Evolutionary conservation across 352 stramenopile genomes (phyloP), one percentile per base, ranked within the genome.

Genomic region (Phytophthora citrophthora): DNA sequence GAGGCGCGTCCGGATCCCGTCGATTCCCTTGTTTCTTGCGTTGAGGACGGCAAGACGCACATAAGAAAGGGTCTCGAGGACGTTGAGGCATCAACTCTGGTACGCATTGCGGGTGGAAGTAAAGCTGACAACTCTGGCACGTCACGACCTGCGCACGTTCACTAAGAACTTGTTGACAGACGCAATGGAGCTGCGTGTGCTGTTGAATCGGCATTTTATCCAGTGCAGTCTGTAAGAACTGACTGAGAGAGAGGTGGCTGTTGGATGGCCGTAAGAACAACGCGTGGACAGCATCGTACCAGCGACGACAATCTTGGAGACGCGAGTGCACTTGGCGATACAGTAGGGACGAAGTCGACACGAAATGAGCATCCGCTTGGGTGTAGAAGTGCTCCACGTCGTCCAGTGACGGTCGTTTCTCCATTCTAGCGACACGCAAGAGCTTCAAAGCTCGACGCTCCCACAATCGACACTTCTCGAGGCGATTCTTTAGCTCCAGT

Each of bases 101-200:
- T 4, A 95, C 72, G 48, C 86, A 95, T 29, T 78, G 60, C 2
- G 62, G 71, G 58, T 95, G 86, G 50, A 88, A 93, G 49, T 86
- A 67, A 0, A 58, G 56, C 6, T 74, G 52, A 41, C 86, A 95
- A 4, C 64, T 64, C 23, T 71, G 61, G 52, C 86, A 95, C 15
- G 72, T 56, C 16, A 90, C 55, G 20, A 87, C 62, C 8, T 70
- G 72, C 4, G 80, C 68, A n/a, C 76, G 66, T 11, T 89, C 78
- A 40, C 58, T 83, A 32, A 88, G 57, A 16, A 91, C 71, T 52
- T 95, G 87, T 13, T 91, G 64, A 38, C 87, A 94, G 2, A 94
- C 72, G 48, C 87, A 95, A 39, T 88, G 72, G 43, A 91, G 16
- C 7, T 64, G 64, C 18, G 57, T 75, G 43, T 76, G 67, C 26